Percentiles rank a stretch among this genome's conserved stretches.
Conservation (phyloP, 129 eudicot genomes). For the Tagetes patula region DNA sequence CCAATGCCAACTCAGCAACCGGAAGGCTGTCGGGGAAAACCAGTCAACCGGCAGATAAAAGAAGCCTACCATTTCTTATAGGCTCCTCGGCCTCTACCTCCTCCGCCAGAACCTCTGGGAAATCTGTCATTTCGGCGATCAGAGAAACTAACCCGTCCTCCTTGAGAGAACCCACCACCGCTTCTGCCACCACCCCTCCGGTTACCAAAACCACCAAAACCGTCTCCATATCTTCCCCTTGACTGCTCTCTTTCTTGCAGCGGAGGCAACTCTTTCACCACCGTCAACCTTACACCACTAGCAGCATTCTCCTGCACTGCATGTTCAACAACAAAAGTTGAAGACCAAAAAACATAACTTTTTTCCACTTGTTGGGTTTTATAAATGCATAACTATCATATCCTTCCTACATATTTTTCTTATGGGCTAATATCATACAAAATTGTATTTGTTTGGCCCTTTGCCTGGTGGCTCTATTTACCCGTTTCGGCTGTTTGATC, state of each 20-base stretch:
- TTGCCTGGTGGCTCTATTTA: background rate
- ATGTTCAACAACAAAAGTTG: conserved; percentile 12
- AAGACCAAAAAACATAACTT: background rate
- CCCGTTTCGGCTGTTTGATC: background rate
- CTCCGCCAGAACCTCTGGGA: conserved; percentile 34
- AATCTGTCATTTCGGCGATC: conserved; percentile 20
- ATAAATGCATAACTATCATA: no score
- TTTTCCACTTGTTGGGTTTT: no score
- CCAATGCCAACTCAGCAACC: conserved; percentile 13
- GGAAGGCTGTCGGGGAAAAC: background rate
- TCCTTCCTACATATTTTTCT: background rate
- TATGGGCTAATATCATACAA: no score
- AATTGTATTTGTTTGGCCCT: background rate
- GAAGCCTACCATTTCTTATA: conserved; percentile 41
- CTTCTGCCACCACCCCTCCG: conserved; percentile 39
- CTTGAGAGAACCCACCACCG: conserved; percentile 29
- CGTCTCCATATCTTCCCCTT: conserved; percentile 59
- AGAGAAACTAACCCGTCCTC: conserved; percentile 31
- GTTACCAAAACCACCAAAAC: conserved; percentile 47
- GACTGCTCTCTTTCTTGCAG: conserved; percentile 68
- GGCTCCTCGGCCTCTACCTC: conserved; percentile 46
- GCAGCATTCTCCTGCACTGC: conserved; percentile 63
- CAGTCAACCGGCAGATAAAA: background rate
- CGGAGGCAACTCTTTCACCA: conserved; percentile 62
- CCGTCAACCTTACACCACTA: conserved; percentile 59